Conservation (phyloP, 2,329 filamentous ascomycete genomes). For the Fusarium concolor region DNA sequence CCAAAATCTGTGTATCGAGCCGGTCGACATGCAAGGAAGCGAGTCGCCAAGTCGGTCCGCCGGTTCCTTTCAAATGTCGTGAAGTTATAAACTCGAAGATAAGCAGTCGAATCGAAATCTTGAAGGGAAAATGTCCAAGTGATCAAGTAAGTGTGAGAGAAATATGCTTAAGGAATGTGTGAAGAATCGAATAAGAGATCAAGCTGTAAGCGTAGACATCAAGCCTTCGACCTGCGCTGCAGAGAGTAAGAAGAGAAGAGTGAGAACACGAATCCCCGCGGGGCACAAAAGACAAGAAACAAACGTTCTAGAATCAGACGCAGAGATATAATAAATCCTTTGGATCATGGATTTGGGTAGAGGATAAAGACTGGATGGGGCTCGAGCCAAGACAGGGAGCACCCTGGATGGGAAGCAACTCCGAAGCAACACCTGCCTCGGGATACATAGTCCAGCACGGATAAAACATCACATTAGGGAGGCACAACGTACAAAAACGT, state of each 20-base stretch:
- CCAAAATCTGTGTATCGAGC: constrained; percentile 1
- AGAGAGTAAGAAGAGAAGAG: constrained; percentile 19
- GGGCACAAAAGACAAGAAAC: constrained; percentile 17
- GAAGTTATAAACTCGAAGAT: not conserved
- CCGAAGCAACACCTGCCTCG: constrained; percentile 37
- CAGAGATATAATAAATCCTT: constrained; percentile 13
- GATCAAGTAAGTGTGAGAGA: not conserved
- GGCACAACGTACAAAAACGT: constrained; percentile 3
- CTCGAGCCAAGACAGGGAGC: constrained; percentile 29
- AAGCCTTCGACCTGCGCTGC: constrained; percentile 37
- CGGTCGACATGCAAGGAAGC: not conserved
- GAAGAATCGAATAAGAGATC: constrained; percentile 29
- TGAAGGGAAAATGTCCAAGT: not conserved
- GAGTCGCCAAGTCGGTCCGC: constrained; percentile 4
- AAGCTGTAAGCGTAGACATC: constrained; percentile 34
- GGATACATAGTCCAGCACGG: constrained; percentile 23
- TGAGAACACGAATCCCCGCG: constrained; percentile 16
- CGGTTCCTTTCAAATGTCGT: not conserved
- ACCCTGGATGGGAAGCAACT: constrained; percentile 39
- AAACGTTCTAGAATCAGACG: constrained; percentile 21
- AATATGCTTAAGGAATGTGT: constrained; percentile 26
- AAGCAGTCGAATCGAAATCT: not conserved
- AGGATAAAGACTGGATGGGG: constrained; percentile 19
- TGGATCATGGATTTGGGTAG: constrained; percentile 16
- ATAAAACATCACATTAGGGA: constrained; percentile 27